Conservation (phyloP, 2,329 filamentous ascomycete genomes). For the Cladosporium sp. region DNA sequence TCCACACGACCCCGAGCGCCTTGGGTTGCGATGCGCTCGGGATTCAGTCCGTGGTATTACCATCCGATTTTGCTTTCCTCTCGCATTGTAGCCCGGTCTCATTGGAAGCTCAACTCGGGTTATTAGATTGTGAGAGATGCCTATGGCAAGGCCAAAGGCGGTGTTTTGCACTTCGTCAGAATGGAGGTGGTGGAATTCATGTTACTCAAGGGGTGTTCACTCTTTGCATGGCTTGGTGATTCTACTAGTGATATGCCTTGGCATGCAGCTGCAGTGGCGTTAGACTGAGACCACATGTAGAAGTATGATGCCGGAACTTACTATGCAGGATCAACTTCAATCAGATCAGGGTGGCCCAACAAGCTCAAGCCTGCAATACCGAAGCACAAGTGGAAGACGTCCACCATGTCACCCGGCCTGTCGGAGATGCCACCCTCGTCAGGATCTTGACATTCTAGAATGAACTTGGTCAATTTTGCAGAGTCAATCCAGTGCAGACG, state of each 20-base stretch:
- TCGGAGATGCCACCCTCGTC: constrained; percentile 86
- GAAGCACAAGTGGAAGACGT: constrained; percentile 95
- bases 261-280: constrained; percentile 45
- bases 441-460: constrained; percentile 83
- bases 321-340: constrained; percentile 86
- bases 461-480: constrained; percentile 75
- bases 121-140: constrained; percentile 71
- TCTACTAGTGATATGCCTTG: constrained; percentile 65
- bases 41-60: constrained; percentile 30
- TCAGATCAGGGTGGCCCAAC: constrained; percentile 72
- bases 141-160: background rate
- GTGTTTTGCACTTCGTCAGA: background rate
- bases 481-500: constrained; percentile 92
- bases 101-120: constrained; percentile 55
- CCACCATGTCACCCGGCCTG: constrained; percentile 89
- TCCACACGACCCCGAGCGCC: constrained; percentile 29
- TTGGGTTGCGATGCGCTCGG: constrained; percentile 25
- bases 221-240: constrained; percentile 38
- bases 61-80: constrained; percentile 59
- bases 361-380: constrained; percentile 86
- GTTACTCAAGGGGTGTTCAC: background rate
- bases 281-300: too few species aligned
- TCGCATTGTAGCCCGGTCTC: constrained; percentile 70
- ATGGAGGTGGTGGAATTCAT: background rate
- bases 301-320: constrained; percentile 44